Conservation (phyloP, 176 grass and related monocot genomes). For the Aegilops tauschii region DNA sequence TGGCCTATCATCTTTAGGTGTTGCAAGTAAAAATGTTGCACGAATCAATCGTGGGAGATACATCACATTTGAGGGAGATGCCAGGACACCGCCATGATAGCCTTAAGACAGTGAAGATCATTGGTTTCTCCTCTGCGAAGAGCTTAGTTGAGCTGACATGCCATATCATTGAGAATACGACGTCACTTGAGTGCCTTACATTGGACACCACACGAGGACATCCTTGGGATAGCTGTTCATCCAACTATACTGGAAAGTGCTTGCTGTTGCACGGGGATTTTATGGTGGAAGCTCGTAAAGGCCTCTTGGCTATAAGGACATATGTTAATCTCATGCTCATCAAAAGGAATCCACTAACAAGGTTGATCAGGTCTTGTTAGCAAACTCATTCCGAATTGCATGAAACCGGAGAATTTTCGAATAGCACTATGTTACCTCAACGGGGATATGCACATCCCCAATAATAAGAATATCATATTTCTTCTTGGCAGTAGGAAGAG, state of each 20-base stretch:
- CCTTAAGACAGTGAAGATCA: background rate
- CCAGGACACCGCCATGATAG: background rate
- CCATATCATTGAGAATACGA: background rate
- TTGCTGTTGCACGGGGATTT: background rate
- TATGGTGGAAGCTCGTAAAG: background rate
- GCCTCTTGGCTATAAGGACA: background rate
- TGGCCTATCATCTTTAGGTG: background rate
- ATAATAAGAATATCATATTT: too few species aligned
- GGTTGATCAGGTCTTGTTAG: too few species aligned
- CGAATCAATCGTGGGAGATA: background rate
- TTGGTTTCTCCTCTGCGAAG: background rate
- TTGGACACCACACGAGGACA: background rate
- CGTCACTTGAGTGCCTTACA: background rate
- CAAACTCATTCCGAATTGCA: too few species aligned
- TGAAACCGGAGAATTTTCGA: too few species aligned
- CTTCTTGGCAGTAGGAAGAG: too few species aligned
- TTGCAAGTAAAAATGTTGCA: background rate
- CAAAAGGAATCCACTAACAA: too few species aligned
- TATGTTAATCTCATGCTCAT: too few species aligned
- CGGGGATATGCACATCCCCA: too few species aligned
- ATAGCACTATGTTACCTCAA: too few species aligned
- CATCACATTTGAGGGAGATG: background rate
- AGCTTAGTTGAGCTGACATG: background rate
- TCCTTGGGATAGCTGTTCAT: background rate
- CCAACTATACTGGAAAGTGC: too few species aligned